These are phyloP conservation scores for Chlamydomonas asymmetrica DNA, from an alignment of 139 green algal genomes.

Conservation along the genomic window DNA sequence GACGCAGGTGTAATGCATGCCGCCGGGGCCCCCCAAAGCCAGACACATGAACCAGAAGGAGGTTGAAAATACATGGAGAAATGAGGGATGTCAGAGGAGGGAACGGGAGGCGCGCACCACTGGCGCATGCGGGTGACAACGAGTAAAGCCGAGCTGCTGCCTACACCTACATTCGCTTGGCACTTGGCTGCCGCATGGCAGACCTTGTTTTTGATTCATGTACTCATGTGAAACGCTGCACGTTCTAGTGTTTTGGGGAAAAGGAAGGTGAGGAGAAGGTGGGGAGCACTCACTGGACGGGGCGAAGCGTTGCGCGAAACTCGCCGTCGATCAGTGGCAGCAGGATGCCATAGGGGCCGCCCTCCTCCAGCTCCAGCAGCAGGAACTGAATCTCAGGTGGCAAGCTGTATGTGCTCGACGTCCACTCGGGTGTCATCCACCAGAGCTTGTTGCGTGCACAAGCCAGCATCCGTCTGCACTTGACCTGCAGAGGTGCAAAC, in stretches of 20 bases:
- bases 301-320: slow-evolving; percentile 76
- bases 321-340: slow-evolving; percentile 82
- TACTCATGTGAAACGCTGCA: too few species aligned
- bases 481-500: slow-evolving; percentile 23
- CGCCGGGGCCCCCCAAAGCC: not conserved
- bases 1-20: slow-evolving; percentile 53
- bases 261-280: too few species aligned
- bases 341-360: slow-evolving; percentile 69
- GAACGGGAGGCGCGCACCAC: too few species aligned
- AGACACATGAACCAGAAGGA: not conserved
- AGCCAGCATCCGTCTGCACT: slow-evolving; percentile 61
- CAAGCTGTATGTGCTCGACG: slow-evolving; percentile 60
- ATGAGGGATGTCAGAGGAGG: not conserved
- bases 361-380: slow-evolving; percentile 73
- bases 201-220: too few species aligned
- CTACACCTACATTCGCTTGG: too few species aligned
- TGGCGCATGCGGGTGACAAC: too few species aligned
- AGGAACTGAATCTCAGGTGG: slow-evolving; percentile 93
- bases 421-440: slow-evolving; percentile 94
- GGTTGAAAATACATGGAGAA: not conserved
- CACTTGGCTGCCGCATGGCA: too few species aligned
- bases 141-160: too few species aligned
- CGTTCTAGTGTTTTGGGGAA: too few species aligned
- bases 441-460: slow-evolving; percentile 86
- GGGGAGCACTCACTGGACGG: slow-evolving; percentile 48